phyloP scores from a whole-genome alignment of 1,139 yeast genomes.

The Kodamaea sp. region DNA sequence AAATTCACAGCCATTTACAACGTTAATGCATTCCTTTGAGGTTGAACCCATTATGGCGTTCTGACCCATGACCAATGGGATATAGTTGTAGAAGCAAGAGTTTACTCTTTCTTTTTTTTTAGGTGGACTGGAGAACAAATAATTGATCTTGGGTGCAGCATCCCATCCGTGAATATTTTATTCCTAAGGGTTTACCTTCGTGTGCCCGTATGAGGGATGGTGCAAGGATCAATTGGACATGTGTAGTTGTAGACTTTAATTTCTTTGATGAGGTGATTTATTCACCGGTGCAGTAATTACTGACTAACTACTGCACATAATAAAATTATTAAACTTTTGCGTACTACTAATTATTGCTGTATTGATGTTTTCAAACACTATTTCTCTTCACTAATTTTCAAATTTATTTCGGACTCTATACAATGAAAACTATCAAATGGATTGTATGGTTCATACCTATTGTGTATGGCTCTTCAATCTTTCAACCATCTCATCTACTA shows the following conservation, averaged over 20 bases:
- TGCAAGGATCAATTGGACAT: slow-evolving; percentile 77
- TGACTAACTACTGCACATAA: no score
- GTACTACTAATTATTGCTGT: no score
- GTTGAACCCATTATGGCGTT: slow-evolving; percentile 70
- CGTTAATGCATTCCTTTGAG: slow-evolving; percentile 70
- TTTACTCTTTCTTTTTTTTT: slow-evolving; percentile 18
- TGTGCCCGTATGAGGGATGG: slow-evolving; percentile 76
- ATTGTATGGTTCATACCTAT: not conserved
- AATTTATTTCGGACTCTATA: not conserved
- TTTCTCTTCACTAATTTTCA: not conserved
- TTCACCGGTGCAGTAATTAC: no score
- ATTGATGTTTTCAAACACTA: not conserved
- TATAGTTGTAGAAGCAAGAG: slow-evolving; percentile 38
- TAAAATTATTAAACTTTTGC: not conserved
- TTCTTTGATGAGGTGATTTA: not conserved
- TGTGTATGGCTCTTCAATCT: no score
- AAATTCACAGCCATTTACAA: slow-evolving; percentile 64
- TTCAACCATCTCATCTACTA: not conserved
- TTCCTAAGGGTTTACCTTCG: slow-evolving; percentile 77
- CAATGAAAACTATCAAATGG: not conserved
- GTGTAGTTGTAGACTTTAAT: slow-evolving; percentile 8
- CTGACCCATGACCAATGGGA: slow-evolving; percentile 77
- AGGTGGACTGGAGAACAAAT: slow-evolving; percentile 65
- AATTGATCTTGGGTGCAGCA: slow-evolving; percentile 82
- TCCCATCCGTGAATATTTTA: slow-evolving; percentile 51